A percentile compares a stretch with the other conserved stretches of the same genome.
phyloP scores from a whole-genome alignment of 768 basidiomycete species.

The Kwoniella bestiolae region DNA sequence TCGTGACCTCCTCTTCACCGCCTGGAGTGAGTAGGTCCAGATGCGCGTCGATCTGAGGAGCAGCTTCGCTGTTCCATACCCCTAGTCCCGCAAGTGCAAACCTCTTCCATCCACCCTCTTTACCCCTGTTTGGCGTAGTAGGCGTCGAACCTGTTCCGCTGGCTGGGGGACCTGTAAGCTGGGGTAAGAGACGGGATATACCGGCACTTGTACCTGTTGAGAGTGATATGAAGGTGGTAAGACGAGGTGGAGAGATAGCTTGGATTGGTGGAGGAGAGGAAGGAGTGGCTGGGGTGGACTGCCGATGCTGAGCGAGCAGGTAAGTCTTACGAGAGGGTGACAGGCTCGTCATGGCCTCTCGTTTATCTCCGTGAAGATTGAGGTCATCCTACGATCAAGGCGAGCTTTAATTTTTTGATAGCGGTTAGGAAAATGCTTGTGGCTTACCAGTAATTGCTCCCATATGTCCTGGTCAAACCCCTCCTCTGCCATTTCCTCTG shows the following conservation, averaged over 20 bases:
- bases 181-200: conserved; percentile 63
- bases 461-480: neutral
- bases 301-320: conserved; percentile 54
- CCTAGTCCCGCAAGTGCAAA: conserved; percentile 47
- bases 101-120: conserved; percentile 40
- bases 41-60: neutral
- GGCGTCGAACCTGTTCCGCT: conserved; percentile 10
- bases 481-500: neutral
- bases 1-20: conserved; percentile 15
- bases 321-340: conserved; percentile 69
- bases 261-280: conserved; percentile 9
- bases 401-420: too few species aligned
- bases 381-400: conserved; percentile 71
- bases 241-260: conserved; percentile 12
- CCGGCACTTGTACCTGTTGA: conserved; percentile 33
- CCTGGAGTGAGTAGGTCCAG: neutral
- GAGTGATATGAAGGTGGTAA: conserved; percentile 28
- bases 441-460: conserved; percentile 20
- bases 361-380: conserved; percentile 72
- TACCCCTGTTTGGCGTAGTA: conserved; percentile 1
- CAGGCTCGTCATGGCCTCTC: conserved; percentile 68
- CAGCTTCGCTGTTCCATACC: conserved; percentile 32
- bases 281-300: neutral
- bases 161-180: conserved; percentile 53
- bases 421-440: too few species aligned